Conservation (phyloP, 2,329 filamentous ascomycete genomes). For the Sporothrix inflata region DNA sequence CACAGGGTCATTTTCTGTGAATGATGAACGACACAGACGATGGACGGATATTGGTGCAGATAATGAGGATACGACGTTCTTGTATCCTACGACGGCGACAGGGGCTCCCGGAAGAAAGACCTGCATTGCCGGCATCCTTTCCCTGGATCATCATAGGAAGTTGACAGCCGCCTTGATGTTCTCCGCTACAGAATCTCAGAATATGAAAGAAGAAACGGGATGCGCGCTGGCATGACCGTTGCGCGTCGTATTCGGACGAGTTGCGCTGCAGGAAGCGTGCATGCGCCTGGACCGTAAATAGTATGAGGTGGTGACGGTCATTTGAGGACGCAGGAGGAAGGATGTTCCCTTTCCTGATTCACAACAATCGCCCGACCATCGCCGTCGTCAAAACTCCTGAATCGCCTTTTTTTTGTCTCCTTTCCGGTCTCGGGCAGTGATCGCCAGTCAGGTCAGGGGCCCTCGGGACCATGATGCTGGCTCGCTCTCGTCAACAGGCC, state of each 20-base stretch:
- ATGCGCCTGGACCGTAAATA: background rate
- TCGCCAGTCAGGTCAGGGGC: background rate
- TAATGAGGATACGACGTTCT: background rate
- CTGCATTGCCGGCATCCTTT: background rate
- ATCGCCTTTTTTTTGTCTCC: background rate
- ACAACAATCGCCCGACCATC: background rate
- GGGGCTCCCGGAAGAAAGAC: background rate
- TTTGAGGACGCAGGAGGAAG: too few species aligned
- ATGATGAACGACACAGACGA: too few species aligned
- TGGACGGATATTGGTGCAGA: too few species aligned
- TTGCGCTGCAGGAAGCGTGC: constrained; percentile 5
- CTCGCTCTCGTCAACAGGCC: too few species aligned
- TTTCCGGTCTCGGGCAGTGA: background rate
- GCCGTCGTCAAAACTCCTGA: background rate
- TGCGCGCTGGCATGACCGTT: too few species aligned
- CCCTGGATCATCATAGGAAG: constrained; percentile 3
- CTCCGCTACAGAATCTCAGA: too few species aligned
- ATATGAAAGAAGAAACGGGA: too few species aligned
- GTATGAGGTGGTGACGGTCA: too few species aligned
- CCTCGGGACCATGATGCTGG: too few species aligned
- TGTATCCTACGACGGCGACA: background rate
- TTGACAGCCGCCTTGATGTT: background rate
- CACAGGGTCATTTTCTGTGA: background rate
- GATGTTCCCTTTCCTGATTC: background rate
- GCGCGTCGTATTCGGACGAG: background rate